A percentile compares a stretch with the other conserved stretches of the same genome.
Conservation (phyloP, 768 basidiomycete genomes). For the Rhodocollybia butyracea region DNA sequence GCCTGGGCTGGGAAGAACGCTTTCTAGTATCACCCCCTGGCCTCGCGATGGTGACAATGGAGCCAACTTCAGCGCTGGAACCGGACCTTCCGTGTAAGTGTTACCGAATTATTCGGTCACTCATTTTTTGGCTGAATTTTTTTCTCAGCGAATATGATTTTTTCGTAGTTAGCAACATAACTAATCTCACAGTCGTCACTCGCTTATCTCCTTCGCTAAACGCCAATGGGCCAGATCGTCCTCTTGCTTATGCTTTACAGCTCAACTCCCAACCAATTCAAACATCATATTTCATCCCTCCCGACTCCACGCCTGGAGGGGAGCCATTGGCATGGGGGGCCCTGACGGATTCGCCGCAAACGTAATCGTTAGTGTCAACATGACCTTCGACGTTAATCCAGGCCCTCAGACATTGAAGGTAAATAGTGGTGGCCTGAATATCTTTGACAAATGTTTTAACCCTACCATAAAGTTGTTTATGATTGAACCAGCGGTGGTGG, state of each 20-base stretch:
- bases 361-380: conserved; percentile 38
- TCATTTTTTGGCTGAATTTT: not conserved
- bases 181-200: conserved; percentile 45
- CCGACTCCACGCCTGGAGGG: conserved; percentile 37
- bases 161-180: conserved; percentile 51
- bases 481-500: conserved; percentile 56
- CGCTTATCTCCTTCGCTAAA: conserved; percentile 54
- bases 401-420: conserved; percentile 63
- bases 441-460: not conserved
- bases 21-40: conserved; percentile 60
- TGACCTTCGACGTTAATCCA: conserved; percentile 36
- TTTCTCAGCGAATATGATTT: conserved; percentile 59
- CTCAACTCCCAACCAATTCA: conserved; percentile 42
- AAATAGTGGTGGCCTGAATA: conserved; percentile 2
- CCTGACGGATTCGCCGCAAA: conserved; percentile 53
- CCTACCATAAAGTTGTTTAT: conserved; percentile 38
- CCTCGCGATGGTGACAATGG: conserved; percentile 46
- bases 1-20: conserved; percentile 56
- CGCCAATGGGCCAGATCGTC: conserved; percentile 43
- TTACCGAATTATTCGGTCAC: not conserved
- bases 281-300: conserved; percentile 44
- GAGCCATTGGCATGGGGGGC: conserved; percentile 46
- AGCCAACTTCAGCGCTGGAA: conserved; percentile 56
- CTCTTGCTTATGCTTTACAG: conserved; percentile 48
- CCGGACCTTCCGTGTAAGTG: conserved; percentile 56